Base-by-base conservation (phyloP, 1,139 yeast species). In the Wickerhamomyces sp. region DNA sequence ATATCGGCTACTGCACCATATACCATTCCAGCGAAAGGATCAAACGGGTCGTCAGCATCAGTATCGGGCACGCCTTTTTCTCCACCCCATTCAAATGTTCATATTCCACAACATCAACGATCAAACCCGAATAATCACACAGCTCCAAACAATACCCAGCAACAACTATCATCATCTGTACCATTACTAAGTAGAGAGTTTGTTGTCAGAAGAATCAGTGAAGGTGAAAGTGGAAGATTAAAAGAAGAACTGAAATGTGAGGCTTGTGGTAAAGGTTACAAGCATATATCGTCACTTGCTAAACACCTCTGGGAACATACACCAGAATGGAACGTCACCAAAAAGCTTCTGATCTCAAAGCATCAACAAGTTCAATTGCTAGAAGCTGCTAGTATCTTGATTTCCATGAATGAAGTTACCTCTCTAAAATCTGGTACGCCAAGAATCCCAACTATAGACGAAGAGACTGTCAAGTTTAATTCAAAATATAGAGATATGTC, bases 301-400 rank as follows among this genome's bases (percentile, higher is more conserved):
- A 87, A 75, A 72, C 89, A 74, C 64, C 68, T 70, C 56, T 90
- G 95, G 85, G 85, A 78, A 72, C 96, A 87, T 58, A 87, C 96
- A 0, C 95, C 95, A 0, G 95, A 87, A 59, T 87, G 95, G 95
- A 84, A 81, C 55, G 82, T 82, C 54, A 87, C 95, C 3, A 82
- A 85, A 49, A 84, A 83, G 56, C 67, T 87, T 37, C 65, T 83
- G 33, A 85, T 87, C 35, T 81, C 90, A n/a, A 87, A 87, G 60
- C 96, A 87, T 60, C 96, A 87, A 60, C 95, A 87, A 59, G 96
- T 87, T 6, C 96, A 87, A 60, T 67, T 87, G 29, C 68, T 87
- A 35, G 95, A 87, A 58, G 96, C 95, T 10, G 96, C 96, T 3
- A 81, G 90, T 42, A 86, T 87, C 35, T 67, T 87, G 43, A 90